Conservation (phyloP, 495 filamentous ascomycete species). For the Penicillium parvum region DNA sequence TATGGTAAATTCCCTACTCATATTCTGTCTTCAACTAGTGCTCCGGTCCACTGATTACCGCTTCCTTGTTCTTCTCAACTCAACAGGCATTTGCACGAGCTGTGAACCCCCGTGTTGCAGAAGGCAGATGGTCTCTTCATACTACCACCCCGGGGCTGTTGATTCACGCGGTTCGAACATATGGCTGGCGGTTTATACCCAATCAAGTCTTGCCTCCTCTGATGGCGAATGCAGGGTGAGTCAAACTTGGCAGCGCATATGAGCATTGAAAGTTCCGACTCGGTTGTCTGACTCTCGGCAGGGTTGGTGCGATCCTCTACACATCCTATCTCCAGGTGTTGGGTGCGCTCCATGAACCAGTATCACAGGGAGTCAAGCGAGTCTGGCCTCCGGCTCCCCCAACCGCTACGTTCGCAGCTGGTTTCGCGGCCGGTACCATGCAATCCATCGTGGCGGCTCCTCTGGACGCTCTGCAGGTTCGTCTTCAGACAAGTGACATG, state of each 20-base stretch:
- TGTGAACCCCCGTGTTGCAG: constrained; percentile 57
- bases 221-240: constrained; percentile 70
- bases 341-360: constrained; percentile 65
- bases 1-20: constrained; percentile 53
- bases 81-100: constrained; percentile 60
- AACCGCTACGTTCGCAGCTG: constrained; percentile 65
- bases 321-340: constrained; percentile 82
- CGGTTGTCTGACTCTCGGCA: constrained; percentile 16
- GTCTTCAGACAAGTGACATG: constrained; percentile 68
- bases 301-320: constrained; percentile 80
- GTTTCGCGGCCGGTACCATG: constrained; percentile 69
- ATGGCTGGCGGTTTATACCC: constrained; percentile 85
- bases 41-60: constrained; percentile 22
- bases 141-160: constrained; percentile 76
- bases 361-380: constrained; percentile 61
- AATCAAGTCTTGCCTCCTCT: constrained; percentile 84
- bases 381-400: constrained; percentile 70
- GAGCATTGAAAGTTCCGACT: background rate
- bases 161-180: constrained; percentile 67
- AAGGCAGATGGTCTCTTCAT: constrained; percentile 61
- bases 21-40: background rate
- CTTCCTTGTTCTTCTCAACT: constrained; percentile 1
- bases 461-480: constrained; percentile 80
- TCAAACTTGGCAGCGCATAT: background rate
- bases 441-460: constrained; percentile 81